Base-by-base conservation (phyloP, 345 rosid genomes). In the Eutrema yunnanense region DNA sequence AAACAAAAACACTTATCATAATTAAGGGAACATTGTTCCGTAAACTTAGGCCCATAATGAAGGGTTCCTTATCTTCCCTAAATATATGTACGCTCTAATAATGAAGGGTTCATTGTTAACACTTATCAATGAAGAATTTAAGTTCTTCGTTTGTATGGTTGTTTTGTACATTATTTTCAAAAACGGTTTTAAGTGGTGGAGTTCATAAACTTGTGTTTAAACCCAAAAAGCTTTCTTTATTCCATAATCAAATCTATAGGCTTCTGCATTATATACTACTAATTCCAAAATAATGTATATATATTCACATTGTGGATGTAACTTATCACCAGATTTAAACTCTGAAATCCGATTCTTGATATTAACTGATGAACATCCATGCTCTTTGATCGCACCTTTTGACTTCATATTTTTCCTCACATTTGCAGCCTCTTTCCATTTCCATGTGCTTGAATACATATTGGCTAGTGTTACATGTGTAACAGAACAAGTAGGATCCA, bases 321-420 rank as follows among this genome's bases (percentile, higher is more conserved):
- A 55, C 7, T 62, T 70, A 76, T 90, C 92, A 44, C 89, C 82
- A 55, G 98, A 82, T 32, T 82, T 82, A 81, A 88, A 92, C 16
- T 83, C 82, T 56, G 80, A 73, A 65, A 83, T 54, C 42, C 8
- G 65, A 70, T 88, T 84, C 73, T 79, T 83, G 38, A 88, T 54
- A 79, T 38, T 84, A 41, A 61, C 6, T 7, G 72, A 90, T 72
- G 98, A 87, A 84, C 88, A 86, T 51, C 97, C 93, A 1, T 86
- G 92, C 70, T 90, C 97, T 84, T 92, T 92, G 52, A 79, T 75
- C 53, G 87, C 77, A 6, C 98, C 97, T 77, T 81, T 92, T 26
- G 82, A 72, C 72, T 76, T 88, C 96, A 88, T 85, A 73, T 22
- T 53, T 81, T 81, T 86, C 78, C 96, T 86, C 41, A 83, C 80